phyloP scores from a whole-genome alignment of 768 basidiomycete genomes.

The Hygrocybe punicea region DNA sequence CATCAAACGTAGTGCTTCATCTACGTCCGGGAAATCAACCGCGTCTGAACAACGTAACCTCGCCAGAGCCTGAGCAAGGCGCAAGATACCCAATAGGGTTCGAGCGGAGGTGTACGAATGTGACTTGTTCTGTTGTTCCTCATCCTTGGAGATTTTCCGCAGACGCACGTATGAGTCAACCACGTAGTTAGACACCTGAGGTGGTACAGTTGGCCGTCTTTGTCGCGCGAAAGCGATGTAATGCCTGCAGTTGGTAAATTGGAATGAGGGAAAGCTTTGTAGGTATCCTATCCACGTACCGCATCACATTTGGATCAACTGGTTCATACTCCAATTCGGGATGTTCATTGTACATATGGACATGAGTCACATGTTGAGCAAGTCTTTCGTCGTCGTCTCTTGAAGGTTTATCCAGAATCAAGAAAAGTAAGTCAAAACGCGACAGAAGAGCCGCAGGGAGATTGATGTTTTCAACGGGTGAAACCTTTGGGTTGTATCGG shows the following conservation, averaged over 20 bases:
- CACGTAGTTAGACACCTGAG: constrained; percentile 84
- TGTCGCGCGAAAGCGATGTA: constrained; percentile 92
- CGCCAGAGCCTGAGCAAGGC: constrained; percentile 91
- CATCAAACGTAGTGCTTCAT: constrained; percentile 96
- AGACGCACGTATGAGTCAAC: constrained; percentile 95
- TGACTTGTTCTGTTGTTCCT: constrained; percentile 80
- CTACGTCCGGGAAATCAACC: constrained; percentile 85
- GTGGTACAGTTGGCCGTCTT: constrained; percentile 86
- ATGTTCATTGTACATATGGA: constrained; percentile 93
- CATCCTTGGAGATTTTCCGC: constrained; percentile 88
- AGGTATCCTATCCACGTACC: constrained; percentile 44
- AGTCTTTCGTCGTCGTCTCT: constrained; percentile 94
- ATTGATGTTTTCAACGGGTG: constrained; percentile 99
- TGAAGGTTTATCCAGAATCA: constrained; percentile 93
- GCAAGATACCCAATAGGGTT: constrained; percentile 90
- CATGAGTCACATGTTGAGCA: constrained; percentile 95
- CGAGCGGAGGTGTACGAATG: constrained; percentile 96
- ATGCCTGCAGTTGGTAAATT: constrained; percentile 50
- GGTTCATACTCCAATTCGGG: constrained; percentile 82
- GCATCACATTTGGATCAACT: constrained; percentile 82
- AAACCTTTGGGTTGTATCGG: constrained; percentile 95
- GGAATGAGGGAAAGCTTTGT: neutral
- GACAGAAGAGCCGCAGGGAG: constrained; percentile 94
- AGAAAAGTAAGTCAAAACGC: constrained; percentile 93
- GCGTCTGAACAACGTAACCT: constrained; percentile 79